A percentile compares a stretch with the other conserved stretches of the same genome.
These are phyloP conservation scores for Ustilago curta DNA, from an alignment of 1,284 basidiomycete genomes.

Conservation along the genomic window DNA sequence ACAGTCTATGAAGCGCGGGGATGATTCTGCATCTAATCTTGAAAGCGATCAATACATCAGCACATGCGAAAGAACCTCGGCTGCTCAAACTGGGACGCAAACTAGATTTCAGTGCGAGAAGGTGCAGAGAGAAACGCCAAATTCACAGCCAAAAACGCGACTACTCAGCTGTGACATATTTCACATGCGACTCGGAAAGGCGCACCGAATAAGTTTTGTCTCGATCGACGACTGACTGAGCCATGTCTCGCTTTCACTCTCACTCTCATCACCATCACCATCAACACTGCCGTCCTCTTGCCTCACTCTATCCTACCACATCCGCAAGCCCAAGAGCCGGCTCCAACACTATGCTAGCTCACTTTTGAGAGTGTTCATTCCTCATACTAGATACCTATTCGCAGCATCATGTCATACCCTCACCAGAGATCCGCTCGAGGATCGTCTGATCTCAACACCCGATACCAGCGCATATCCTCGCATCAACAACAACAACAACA, in stretches of 20 bases:
- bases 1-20: neutral
- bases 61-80: constrained; percentile 22
- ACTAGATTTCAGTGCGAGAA: neutral
- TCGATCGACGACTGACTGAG: neutral
- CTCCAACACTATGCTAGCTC: neutral
- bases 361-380: neutral
- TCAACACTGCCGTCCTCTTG: too few relatives aligned
- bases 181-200: constrained; percentile 18
- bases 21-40: neutral
- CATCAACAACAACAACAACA: constrained; percentile 34
- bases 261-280: neutral
- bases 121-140: constrained; percentile 3
- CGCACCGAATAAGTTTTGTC: constrained; percentile 3
- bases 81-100: constrained; percentile 43
- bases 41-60: constrained; percentile 26
- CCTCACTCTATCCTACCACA: neutral
- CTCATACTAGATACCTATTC: neutral
- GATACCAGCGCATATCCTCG: constrained; percentile 36
- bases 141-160: neutral
- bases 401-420: constrained; percentile 23
- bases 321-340: neutral
- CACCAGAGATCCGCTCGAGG: constrained; percentile 12
- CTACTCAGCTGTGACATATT: constrained; percentile 3
- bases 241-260: neutral
- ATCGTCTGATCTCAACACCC: constrained; percentile 36